Conservation (phyloP, 306 rosid species). For the Hippophae rhamnoides region DNA sequence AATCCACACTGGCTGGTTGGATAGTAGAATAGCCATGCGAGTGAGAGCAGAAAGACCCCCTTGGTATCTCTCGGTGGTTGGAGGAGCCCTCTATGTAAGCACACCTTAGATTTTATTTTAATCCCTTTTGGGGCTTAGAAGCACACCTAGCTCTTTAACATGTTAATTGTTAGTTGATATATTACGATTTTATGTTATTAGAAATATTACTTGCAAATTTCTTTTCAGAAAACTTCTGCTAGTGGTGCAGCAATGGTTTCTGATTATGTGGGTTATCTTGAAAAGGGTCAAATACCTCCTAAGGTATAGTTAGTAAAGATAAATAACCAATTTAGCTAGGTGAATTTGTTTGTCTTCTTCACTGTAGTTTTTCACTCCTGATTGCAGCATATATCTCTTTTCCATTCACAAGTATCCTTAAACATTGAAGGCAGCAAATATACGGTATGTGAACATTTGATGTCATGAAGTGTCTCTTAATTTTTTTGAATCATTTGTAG, state of each 20-base stretch:
- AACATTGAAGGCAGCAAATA: slow-evolving; percentile 97
- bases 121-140: too few species aligned
- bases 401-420: slow-evolving; percentile 88
- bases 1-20: slow-evolving; percentile 98
- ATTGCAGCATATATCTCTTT: slow-evolving; percentile 86
- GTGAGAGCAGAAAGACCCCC: slow-evolving; percentile 99
- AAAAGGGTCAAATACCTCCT: slow-evolving; percentile 98
- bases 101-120: slow-evolving; percentile 6
- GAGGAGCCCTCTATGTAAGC: slow-evolving; percentile 89
- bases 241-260: slow-evolving; percentile 96
- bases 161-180: slow-evolving; percentile 2
- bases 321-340: slow-evolving; percentile 4
- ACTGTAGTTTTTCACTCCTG: slow-evolving; percentile 20
- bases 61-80: slow-evolving; percentile 96
- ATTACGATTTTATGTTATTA: slow-evolving; percentile 11
- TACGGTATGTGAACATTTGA: slow-evolving; percentile 40
- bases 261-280: slow-evolving; percentile 92
- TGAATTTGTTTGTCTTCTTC: slow-evolving; percentile 9
- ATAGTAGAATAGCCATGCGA: slow-evolving; percentile 98
- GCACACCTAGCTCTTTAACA: too few species aligned
- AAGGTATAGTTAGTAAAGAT: slow-evolving; percentile 44
- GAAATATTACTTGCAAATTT: slow-evolving; percentile 15
- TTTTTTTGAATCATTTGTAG: slow-evolving; percentile 14
- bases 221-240: slow-evolving; percentile 80
- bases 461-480: slow-evolving; percentile 10